A percentile compares a stretch with the other conserved stretches of the same genome.
phyloP scores from a whole-genome alignment of 78 protist species.

The Guillardia theta region DNA sequence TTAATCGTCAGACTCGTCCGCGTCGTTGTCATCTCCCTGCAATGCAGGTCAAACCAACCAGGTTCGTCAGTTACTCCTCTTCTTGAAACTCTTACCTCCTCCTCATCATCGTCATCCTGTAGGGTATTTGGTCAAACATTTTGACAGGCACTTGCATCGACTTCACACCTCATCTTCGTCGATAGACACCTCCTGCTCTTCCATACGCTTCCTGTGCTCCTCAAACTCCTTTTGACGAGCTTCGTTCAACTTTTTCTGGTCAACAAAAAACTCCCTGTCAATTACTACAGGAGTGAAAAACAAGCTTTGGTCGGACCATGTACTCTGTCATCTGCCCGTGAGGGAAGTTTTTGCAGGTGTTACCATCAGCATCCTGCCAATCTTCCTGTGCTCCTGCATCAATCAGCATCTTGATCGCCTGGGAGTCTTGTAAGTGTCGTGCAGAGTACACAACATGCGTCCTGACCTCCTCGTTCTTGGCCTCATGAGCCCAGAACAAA shows the following conservation, averaged over 20 bases:
- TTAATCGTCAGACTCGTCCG: too few species aligned
- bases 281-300: neutral
- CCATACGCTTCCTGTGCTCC: neutral
- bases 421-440: neutral
- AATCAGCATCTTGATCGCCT: neutral
- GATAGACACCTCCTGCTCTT: neutral
- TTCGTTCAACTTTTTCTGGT: slow-evolving; percentile 1
- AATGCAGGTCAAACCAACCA: too few species aligned
- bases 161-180: neutral
- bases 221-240: neutral
- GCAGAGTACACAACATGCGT: neutral
- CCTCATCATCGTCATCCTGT: too few species aligned
- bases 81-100: too few species aligned
- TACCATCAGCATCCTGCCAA: slow-evolving; percentile 15
- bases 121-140: too few species aligned
- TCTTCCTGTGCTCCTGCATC: neutral
- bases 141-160: too few species aligned
- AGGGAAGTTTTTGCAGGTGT: neutral
- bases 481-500: slow-evolving; percentile 29
- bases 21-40: too few species aligned
- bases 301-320: neutral
- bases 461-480: slow-evolving; percentile 17
- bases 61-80: too few species aligned
- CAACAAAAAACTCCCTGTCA: neutral
- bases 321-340: slow-evolving; percentile 24